Conservation (phyloP, 2,329 filamentous ascomycete genomes). For the Fusarium sp. region DNA sequence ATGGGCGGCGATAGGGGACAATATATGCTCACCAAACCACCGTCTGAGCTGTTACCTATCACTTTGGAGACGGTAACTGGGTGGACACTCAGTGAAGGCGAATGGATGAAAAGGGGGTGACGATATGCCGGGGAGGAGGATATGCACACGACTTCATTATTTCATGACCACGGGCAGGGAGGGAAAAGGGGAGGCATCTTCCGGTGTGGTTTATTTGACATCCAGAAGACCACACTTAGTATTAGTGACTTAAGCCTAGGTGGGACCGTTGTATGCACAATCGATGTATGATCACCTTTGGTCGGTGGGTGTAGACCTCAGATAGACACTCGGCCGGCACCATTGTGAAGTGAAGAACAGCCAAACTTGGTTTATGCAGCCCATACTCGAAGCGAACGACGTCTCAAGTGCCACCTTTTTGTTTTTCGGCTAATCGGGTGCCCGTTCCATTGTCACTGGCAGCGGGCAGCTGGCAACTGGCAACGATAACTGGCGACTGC, state of each 20-base stretch:
- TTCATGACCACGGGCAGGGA: neutral
- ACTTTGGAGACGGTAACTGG: constrained; percentile 14
- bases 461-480: neutral
- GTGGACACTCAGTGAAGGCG: constrained; percentile 38
- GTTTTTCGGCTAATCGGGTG: too few species aligned
- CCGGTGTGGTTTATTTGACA: neutral
- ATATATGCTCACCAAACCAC: neutral
- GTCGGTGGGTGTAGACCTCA: neutral
- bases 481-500: neutral
- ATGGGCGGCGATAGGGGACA: neutral
- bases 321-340: neutral
- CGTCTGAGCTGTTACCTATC: neutral
- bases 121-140: neutral
- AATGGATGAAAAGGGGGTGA: constrained; percentile 27
- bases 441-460: neutral
- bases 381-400: neutral
- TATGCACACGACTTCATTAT: neutral
- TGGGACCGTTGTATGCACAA: neutral
- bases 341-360: neutral
- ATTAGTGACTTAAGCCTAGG: neutral
- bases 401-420: neutral
- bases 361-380: neutral
- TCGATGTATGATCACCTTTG: constrained; percentile 1
- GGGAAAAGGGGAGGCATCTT: neutral
- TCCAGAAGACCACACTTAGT: neutral